Base-by-base conservation (phyloP, 257 asterid species). In the Lithospermum erythrorhizon region DNA sequence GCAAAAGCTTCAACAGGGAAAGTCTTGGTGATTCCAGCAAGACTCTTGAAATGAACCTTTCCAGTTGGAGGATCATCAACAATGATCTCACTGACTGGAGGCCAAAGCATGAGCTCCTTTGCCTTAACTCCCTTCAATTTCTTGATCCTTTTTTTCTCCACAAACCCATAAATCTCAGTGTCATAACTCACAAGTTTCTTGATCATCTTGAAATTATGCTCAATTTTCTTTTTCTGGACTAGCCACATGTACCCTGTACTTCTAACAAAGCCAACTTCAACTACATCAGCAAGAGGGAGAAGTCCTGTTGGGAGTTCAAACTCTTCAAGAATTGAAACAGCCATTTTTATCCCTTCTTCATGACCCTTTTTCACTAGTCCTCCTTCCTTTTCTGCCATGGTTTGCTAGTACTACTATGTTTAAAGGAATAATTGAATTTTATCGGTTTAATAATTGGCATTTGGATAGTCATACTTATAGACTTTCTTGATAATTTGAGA, bases 81-180 rank as follows among this genome's bases (percentile, higher is more conserved):
- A 7, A 49, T 68, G 25, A 87, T 82, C 76, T 80, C 87, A 53
- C 66, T 76, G 9, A 82, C 84, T 0, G 95, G 86, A 9, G 95
- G 93, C 90, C 95, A 83, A 29, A 87, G 55, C 80, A 83, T 73
- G 23, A 83, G 76, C 79, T 86, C 89, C 72, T 80, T 83, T 0
- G 87, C 87, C 75, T 83, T 86, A 59, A 83, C 87, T 32, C 93
- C 94, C 70, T 82, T 76, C 35, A 87, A 84, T 65, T 85, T 85
- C 83, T 81, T 85, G 78, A 87, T 87, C 72, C 68, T 67, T 72
- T 76, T 80, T 75, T 80, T 87, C 65, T 73, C 84, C 20, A 87
- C 21, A 6, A 52, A 76, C 1, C 86, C 93, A 0, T 70, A 77
- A 27, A 87, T 78, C 2, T 68, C 80, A 0, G 75, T 51, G 20